Evolutionary conservation across 768 basidiomycete genomes (phyloP), one percentile per base, ranked within the genome.

Genomic region (Mycena maculata): DNA sequence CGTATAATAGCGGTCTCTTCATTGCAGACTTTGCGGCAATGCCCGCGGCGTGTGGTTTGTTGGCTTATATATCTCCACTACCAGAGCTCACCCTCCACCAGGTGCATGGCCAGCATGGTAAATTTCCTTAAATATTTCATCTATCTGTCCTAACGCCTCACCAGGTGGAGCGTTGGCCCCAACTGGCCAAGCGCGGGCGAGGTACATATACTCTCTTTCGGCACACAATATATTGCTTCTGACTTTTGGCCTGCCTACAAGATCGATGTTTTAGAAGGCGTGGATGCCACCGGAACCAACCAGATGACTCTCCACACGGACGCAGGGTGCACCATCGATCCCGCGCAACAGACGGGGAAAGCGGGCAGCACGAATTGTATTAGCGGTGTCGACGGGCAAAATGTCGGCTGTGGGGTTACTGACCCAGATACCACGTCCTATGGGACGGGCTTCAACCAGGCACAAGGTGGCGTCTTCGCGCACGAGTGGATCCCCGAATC

Each of bases 181-280:
- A 59, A 72, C 27, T 81, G 80, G 80, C 80, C 80, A 4, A 0
- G 0, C 4, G 48, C 59, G 1, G 86, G 86, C 50, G 87, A 89
- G 33, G 8, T 36, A n/a, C n/a, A n/a, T n/a, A n/a, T n/a, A 36
- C 8, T 36, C 33, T 36, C 33, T 36, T 13, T 36, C 13, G 13
- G 13, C 33, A 36, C 6, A 6, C 33, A 36, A 6, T 36, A 7
- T 6, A 6, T 13, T 13, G 33, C 13, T 36, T 36, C 33, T 13
- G 13, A 36, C 33, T 36, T 13, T 13, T 13, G 13, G 13, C 33
- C 13, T 13, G 33, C 13, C 6, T 36, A 7, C 33, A 36, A 36
- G 33, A 85, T 88, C 38, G 88, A 89, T 66, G 83, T 88, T 47
- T 71, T 88, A 22, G 88, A 89, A 64, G 83, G 85, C 11, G 85